These are phyloP conservation scores for Astrocystis sublimbata DNA, from an alignment of 495 filamentous ascomycete species.

Conservation along the genomic window DNA sequence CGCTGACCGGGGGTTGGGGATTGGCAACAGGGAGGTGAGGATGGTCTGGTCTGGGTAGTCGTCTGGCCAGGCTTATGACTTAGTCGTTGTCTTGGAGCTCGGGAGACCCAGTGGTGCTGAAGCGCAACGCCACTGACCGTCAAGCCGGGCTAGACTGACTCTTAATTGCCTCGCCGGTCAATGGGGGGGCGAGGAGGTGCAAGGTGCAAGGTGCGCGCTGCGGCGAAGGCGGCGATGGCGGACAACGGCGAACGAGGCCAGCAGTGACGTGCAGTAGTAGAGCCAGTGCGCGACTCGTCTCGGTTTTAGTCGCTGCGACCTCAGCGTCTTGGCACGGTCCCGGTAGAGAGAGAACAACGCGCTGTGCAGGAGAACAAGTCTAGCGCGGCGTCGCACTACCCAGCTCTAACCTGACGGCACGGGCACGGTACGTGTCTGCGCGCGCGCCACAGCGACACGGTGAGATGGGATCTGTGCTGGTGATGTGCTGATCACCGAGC, in stretches of 20 bases:
- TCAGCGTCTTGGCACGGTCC: slow-evolving; percentile 12
- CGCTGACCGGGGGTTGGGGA: slow-evolving; percentile 14
- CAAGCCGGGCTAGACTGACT: slow-evolving; percentile 21
- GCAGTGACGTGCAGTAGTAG: slow-evolving; percentile 21
- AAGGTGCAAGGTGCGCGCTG: no score
- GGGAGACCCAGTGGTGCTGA: slow-evolving; percentile 18
- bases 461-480: not conserved
- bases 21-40: slow-evolving; percentile 21
- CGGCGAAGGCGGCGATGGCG: slow-evolving; percentile 11
- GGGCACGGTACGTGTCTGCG: no score
- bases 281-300: slow-evolving; percentile 20
- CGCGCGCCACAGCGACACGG: not conserved
- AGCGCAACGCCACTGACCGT: slow-evolving; percentile 18
- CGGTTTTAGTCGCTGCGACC: slow-evolving; percentile 15
- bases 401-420: no score
- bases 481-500: no score
- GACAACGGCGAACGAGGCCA: slow-evolving; percentile 10
- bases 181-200: no score
- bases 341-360: not conserved
- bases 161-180: slow-evolving; percentile 16
- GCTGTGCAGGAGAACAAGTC: not conserved
- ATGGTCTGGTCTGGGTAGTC: slow-evolving; percentile 8
- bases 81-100: slow-evolving; percentile 5
- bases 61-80: slow-evolving; percentile 21
- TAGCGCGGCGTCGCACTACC: slow-evolving; percentile 7